Evolutionary conservation across 192 early-diverging fungal genomes (phyloP).

Genomic region (Backusella luteola): DNA sequence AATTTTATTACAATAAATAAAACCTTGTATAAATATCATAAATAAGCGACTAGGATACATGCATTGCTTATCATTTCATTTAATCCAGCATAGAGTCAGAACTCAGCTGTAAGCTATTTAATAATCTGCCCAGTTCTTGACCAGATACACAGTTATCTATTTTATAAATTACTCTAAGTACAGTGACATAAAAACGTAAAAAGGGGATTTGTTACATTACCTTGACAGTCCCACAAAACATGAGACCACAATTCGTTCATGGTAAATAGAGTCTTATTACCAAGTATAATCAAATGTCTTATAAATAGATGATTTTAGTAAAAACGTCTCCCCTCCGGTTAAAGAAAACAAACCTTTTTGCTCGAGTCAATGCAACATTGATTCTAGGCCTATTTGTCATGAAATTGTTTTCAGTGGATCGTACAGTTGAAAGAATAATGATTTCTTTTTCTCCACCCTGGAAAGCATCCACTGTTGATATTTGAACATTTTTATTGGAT

Average conservation of each 20-base stretch:
- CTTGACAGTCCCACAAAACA: slow-evolving; percentile 24
- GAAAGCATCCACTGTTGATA: slow-evolving; percentile 73
- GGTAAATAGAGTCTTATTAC: slow-evolving; percentile 40
- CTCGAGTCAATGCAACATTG: slow-evolving; percentile 75
- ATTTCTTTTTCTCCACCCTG: slow-evolving; percentile 79
- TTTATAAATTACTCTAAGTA: background rate
- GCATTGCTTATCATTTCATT: background rate
- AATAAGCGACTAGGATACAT: background rate
- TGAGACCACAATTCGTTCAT: slow-evolving; percentile 31
- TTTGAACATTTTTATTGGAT: slow-evolving; percentile 26
- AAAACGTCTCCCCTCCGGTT: no score
- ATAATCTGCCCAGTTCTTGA: background rate
- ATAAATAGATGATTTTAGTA: background rate
- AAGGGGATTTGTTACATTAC: background rate
- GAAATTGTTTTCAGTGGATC: slow-evolving; percentile 55
- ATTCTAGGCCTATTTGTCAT: slow-evolving; percentile 66
- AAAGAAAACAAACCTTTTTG: slow-evolving; percentile 49
- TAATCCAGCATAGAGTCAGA: background rate
- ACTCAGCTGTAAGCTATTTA: background rate
- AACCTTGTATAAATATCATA: background rate
- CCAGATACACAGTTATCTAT: background rate
- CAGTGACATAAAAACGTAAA: background rate
- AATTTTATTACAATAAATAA: background rate
- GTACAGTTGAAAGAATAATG: slow-evolving; percentile 67
- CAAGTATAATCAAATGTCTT: slow-evolving; percentile 63